Conservation (phyloP, 2,329 filamentous ascomycete species). For the Colletotrichum incanum region DNA sequence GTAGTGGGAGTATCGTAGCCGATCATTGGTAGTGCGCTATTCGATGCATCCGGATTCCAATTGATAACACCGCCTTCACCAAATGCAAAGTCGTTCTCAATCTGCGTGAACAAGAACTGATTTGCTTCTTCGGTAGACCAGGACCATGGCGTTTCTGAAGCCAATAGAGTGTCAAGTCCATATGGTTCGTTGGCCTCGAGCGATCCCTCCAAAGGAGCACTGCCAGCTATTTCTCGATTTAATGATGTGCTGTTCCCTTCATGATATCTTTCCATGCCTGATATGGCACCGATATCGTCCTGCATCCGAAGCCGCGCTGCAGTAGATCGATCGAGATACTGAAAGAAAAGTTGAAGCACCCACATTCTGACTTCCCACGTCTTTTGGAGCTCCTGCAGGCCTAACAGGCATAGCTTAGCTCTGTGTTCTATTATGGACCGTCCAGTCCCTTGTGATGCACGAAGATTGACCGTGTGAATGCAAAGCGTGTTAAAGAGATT, state of each 20-base stretch:
- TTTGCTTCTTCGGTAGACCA: conserved; percentile 44
- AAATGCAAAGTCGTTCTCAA: conserved; percentile 43
- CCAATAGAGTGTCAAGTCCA: not conserved
- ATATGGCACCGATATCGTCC: conserved; percentile 11
- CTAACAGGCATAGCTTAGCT: conserved; percentile 63
- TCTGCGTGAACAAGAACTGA: conserved; percentile 45
- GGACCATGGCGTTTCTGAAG: conserved; percentile 34
- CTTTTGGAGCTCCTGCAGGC: conserved; percentile 63
- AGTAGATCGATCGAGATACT: conserved; percentile 62
- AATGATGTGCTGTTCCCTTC: not conserved
- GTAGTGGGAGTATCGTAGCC: not conserved
- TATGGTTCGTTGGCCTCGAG: not conserved
- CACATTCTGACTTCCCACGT: conserved; percentile 66
- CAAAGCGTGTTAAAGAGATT: conserved; percentile 64
- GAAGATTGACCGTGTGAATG: conserved; percentile 63
- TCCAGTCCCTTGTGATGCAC: conserved; percentile 54
- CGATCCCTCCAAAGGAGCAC: not conserved
- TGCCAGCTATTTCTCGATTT: not conserved
- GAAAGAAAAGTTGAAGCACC: conserved; percentile 64
- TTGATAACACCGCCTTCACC: conserved; percentile 24
- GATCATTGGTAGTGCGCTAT: not conserved
- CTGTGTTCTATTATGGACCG: conserved; percentile 63
- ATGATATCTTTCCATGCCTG: not conserved
- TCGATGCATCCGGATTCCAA: not conserved
- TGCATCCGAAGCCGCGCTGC: conserved; percentile 53